A percentile compares a stretch with the other conserved stretches of the same genome.
Evolutionary conservation across 371 early-diverging fungal genomes (phyloP).

Genomic region (Actinomortierella ambigua): DNA sequence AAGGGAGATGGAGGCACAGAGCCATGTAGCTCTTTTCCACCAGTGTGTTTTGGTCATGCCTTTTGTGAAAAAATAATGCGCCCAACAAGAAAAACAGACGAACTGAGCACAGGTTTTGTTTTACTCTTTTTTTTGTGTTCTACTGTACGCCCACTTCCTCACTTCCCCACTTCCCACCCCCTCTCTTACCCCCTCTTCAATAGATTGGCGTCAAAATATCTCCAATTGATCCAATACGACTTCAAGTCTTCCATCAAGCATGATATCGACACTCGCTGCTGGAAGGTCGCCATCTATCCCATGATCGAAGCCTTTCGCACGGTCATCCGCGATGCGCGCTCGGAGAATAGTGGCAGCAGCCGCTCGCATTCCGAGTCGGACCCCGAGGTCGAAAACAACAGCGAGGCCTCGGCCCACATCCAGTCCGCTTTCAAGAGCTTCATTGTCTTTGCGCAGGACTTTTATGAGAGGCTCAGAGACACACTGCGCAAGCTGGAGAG

Average conservation of each 20-base stretch:
- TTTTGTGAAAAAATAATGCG: too few species aligned
- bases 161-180: too few species aligned
- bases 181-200: background rate
- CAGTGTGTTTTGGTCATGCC: too few species aligned
- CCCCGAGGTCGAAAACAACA: slow-evolving; percentile 22
- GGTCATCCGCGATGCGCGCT: slow-evolving; percentile 46
- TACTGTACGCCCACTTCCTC: too few species aligned
- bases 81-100: too few species aligned
- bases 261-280: slow-evolving; percentile 64
- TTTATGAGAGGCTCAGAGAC: slow-evolving; percentile 49
- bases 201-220: slow-evolving; percentile 55
- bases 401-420: background rate
- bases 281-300: slow-evolving; percentile 69
- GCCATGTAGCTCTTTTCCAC: too few species aligned
- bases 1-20: too few species aligned
- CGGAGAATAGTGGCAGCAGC: slow-evolving; percentile 17
- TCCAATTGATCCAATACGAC: slow-evolving; percentile 56
- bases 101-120: too few species aligned
- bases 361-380: slow-evolving; percentile 36
- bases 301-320: slow-evolving; percentile 63
- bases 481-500: slow-evolving; percentile 46
- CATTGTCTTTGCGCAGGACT: slow-evolving; percentile 44
- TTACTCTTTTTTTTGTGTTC: too few species aligned
- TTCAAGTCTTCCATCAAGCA: slow-evolving; percentile 61
- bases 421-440: slow-evolving; percentile 29